Evolutionary conservation across 2,329 filamentous ascomycete species (phyloP), one percentile per base, ranked within the genome.

Genomic region (Fusarium sp.): DNA sequence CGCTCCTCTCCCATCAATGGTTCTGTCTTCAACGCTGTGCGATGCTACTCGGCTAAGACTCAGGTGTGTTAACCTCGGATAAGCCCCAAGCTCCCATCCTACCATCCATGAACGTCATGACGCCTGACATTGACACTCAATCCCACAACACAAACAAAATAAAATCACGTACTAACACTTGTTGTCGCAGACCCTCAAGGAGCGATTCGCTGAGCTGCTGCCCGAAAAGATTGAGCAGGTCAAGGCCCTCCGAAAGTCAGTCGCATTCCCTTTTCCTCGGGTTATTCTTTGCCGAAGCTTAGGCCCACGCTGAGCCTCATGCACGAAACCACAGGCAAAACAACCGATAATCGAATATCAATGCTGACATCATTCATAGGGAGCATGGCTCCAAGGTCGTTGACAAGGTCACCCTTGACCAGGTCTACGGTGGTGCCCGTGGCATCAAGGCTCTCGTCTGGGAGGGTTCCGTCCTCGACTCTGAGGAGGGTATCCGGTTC

Each of bases 401-500:
- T 71, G 94, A 95, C 79, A 92, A 98, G 87, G 92, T 99, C 78
- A 99, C 95, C 62, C 91, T 99, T 69, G 95, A 98, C 85, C 95
- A 99, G 84, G 95, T 97, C 77, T 99, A 98, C 79, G 95, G 95
- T 78, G 95, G 95, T 88, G 95, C 95, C 76, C 94, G 95, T 84
- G 94, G 95, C 75, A 96, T 99, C 84, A 99, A 98, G 88, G 90
- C 89, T 71, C 89, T 99, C 63, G 95, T 99, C 73, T 99, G 95
- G 95, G 95, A 99, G 83, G 90, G 94, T 73, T 99, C 95, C 74
- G 95, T 99, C 72, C 90, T 99, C 74, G 95, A 99, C 82, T 87
- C 94, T 55, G 93, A 98, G 85, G 95, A 99, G 87, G 95, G 95
- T 83, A 99, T 99, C 81, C 92, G 95, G 73, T 99, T 99, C 89